Base-by-base conservation (phyloP, 768 basidiomycete genomes). In the Sutorius australiensis region DNA sequence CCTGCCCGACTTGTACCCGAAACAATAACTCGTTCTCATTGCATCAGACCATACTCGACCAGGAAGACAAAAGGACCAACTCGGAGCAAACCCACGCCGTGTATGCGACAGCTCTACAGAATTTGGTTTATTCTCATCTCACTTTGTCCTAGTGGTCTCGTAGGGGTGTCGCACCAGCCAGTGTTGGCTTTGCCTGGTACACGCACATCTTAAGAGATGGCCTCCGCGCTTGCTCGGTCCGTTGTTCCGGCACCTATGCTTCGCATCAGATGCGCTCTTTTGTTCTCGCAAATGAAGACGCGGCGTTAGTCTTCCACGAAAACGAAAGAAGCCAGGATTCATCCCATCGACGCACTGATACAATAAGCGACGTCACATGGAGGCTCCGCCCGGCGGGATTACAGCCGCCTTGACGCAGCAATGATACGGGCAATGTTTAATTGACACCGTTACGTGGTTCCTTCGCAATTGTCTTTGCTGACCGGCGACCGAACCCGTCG, bases 1-100 rank as follows among this genome's bases (percentile, higher is more conserved):
- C 58, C 61, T 67, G 53, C 43, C 50, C 45, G 49, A 54, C 51
- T 53, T 55, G 17, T 50, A 5, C 33, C 55, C 54, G 56, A 59
- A 27, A 64, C 65, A 67, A 66, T 66, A 17, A 17, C 5, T 44
- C 43, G 17, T 44, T 44, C 43, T 40, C 39, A 14, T 19, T 3
- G 11, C 7, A 34, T 33, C 41, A 24, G 12, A 33, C 38, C 55
- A 54, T 33, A 30, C 24, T 38, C 27, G 14, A 21, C 40, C 59
- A 64, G 63, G 61, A 59, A 50, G 55, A 39, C 62, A 64, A 67
- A 63, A 59, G 46, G 54, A 39, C 10, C 28, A 6, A 4, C 27
- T 28, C 14, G 4, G 48, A 14, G 3, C n/a, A 5, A 1, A 9
- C 13, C 34, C 16, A 24, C 4, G 7, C 11, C 21, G 2, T 2